Base-by-base conservation (phyloP, 345 rosid genomes). In the Citrus glauca region DNA sequence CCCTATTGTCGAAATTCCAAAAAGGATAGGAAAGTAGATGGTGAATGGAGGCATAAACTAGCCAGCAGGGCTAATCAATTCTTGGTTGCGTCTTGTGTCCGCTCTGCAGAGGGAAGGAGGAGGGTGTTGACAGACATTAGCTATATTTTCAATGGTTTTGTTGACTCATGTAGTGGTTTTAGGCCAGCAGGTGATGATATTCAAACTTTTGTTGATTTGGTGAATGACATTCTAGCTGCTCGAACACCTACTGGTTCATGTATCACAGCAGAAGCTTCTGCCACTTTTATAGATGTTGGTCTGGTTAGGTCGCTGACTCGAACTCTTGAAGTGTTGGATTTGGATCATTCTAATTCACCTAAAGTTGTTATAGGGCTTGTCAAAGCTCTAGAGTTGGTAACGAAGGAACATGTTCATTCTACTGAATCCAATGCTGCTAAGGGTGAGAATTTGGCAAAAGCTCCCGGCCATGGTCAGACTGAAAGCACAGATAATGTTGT, bases 41-140 rank as follows among this genome's bases (percentile, higher is more conserved):
- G 93, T 84, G 96, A 95, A 82, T 95, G 99, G 99, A 89, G 86
- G 87, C 91, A 92, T 82, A 95, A 93, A 81, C 88, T 95, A 71
- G 94, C 94, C 50, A 86, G 81, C 71, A 87, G 94, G 77, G 93
- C 97, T 66, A 91, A 89, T 82, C 96, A 93, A 66, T 89, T 92
- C 83, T 83, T 95, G 82, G 99, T 95, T 81, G 96, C 94, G 7
- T 87, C 96, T 73, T 92, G 97, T 83, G 94, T 92, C 75, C 93
- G 99, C 35, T 93, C 99, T 78, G 82, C 87, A 61, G 99, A 95
- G 84, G 97, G 95, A 64, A 93, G 97, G 86, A 91, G 77, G 90
- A 90, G 99, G 83, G 79, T 93, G 55, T 90, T 93, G 79, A 77
- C 90, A 7, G 98, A 93, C 85, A 88, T 93, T 37, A 85, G 85